Percentiles rank a stretch among this genome's conserved stretches.
Evolutionary conservation across 192 early-diverging fungal species (phyloP).

Genomic region (Podochytrium sp.): DNA sequence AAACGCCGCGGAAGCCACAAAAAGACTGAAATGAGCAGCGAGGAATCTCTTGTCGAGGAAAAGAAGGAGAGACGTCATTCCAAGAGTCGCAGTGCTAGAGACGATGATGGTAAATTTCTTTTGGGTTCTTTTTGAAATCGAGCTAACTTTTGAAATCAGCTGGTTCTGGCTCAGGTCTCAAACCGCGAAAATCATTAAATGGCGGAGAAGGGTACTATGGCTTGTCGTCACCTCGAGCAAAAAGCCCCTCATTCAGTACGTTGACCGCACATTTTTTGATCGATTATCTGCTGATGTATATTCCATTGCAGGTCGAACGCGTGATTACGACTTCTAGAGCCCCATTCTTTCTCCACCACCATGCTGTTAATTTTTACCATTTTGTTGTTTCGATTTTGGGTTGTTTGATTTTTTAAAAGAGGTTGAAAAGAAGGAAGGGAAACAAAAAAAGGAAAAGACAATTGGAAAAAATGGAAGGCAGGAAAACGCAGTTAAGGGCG

Average conservation of each 20-base stretch:
- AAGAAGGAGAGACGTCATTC: neutral
- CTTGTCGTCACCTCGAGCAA: conserved; percentile 2
- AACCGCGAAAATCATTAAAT: conserved; percentile 16
- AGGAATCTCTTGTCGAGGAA: conserved; percentile 22
- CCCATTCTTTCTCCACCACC: too few relatives aligned
- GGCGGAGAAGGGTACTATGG: neutral
- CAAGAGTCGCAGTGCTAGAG: conserved; percentile 5
- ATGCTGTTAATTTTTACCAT: too few relatives aligned
- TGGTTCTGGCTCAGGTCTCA: neutral
- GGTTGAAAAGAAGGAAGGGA: too few relatives aligned
- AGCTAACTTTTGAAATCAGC: neutral
- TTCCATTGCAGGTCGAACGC: conserved; percentile 14
- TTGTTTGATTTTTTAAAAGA: too few relatives aligned
- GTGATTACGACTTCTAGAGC: conserved; percentile 24
- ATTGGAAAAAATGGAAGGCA: too few relatives aligned
- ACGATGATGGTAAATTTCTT: conserved; percentile 4
- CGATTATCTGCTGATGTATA: neutral
- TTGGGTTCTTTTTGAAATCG: neutral
- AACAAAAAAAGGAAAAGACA: too few relatives aligned
- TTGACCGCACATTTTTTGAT: neutral
- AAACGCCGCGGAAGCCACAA: conserved; percentile 2
- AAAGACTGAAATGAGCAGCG: neutral
- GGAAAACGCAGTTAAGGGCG: too few relatives aligned
- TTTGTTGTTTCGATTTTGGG: too few relatives aligned
- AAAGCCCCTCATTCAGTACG: conserved; percentile 20